Base-by-base conservation (phyloP, 1,139 yeast species). In the Blastobotrys ciferrii region DNA sequence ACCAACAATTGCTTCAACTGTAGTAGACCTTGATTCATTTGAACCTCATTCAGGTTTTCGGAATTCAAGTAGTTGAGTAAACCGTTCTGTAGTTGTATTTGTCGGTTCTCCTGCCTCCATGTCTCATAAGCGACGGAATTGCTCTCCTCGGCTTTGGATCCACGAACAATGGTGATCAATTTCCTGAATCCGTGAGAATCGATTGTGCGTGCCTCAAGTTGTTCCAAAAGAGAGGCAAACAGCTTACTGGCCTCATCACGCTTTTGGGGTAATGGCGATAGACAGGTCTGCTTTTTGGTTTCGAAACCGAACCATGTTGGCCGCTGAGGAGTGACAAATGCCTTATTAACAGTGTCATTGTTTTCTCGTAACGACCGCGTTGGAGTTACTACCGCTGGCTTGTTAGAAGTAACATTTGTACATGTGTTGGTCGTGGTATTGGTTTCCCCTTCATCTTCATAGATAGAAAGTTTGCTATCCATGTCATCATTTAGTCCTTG, bases 101-200 rank as follows among this genome's bases (percentile, higher is more conserved):
- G 47, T 43, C 61, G 48, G 17, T 50, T 49, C 32, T 56, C 62
- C 40, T 51, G 45, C 28, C 43, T 46, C 62, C 61, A 59, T 5
- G 51, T 52, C 13, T 32, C 48, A 36, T 53, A 53, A 9, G 60
- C 61, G 18, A 54, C 52, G 3, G 14, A 18, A 25, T 47, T 46
- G 5, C 31, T 17, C 13, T 47, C 48, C 18, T 42, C 40, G 37
- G 40, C 15, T 31, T 50, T 49, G 19, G 54, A 42, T 2, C 59
- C 57, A 31, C 50, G 51, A 7, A 58, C 56, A 36, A 59, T 53
- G n/a, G 58, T 52, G 28, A 54, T 49, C 42, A 59, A 48, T 41
- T 58, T 59, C 14, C 62, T 47, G 38, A 59, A 54, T 28, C 63
- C 63, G 47, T 59, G 59, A 2, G 60, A 47, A 28, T 53, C 59